Conservation (phyloP, 192 early-diverging fungal species). For the Coemansia sp. region DNA sequence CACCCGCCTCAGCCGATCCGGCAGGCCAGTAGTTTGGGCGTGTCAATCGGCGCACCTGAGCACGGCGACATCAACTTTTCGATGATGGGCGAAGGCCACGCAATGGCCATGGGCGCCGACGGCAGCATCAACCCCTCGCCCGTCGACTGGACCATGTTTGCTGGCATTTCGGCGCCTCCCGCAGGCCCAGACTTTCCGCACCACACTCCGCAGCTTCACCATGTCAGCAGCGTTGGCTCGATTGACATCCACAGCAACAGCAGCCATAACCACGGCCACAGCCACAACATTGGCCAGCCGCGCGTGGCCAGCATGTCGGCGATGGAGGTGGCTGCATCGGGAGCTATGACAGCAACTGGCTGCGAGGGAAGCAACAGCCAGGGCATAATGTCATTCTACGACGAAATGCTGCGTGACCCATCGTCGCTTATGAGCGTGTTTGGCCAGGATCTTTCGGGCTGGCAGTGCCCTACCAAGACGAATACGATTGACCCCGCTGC, state of each 20-base stretch:
- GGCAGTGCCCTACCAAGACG: constrained; percentile 52
- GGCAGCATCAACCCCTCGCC: constrained; percentile 16
- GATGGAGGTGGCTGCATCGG: constrained; percentile 15
- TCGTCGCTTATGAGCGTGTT: constrained; percentile 52
- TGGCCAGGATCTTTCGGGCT: constrained; percentile 48
- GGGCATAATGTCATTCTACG: constrained; percentile 43
- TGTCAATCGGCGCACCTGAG: constrained; percentile 30
- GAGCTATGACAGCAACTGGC: constrained; percentile 5
- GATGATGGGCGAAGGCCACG: constrained; percentile 32
- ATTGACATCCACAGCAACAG: constrained; percentile 16
- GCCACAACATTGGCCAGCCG: constrained; percentile 13
- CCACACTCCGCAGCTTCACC: constrained; percentile 29
- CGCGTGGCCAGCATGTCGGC: constrained; percentile 12
- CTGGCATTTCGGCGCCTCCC: constrained; percentile 30
- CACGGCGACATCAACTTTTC: constrained; percentile 29
- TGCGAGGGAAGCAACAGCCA: constrained; percentile 15
- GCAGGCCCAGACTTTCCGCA: constrained; percentile 19
- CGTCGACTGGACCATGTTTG: constrained; percentile 48
- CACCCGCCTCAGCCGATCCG: constrained; percentile 3
- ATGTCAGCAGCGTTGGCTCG: constrained; percentile 30
- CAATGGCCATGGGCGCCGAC: constrained; percentile 22
- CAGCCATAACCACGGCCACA: constrained; percentile 13
- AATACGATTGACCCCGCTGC: constrained; percentile 54
- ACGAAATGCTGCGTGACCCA: constrained; percentile 51
- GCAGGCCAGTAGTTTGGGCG: constrained; percentile 25